Percentiles rank a stretch among this genome's conserved stretches.
Evolutionary conservation across 345 rosid genomes (phyloP).

Genomic region (Pistacia vera): DNA sequence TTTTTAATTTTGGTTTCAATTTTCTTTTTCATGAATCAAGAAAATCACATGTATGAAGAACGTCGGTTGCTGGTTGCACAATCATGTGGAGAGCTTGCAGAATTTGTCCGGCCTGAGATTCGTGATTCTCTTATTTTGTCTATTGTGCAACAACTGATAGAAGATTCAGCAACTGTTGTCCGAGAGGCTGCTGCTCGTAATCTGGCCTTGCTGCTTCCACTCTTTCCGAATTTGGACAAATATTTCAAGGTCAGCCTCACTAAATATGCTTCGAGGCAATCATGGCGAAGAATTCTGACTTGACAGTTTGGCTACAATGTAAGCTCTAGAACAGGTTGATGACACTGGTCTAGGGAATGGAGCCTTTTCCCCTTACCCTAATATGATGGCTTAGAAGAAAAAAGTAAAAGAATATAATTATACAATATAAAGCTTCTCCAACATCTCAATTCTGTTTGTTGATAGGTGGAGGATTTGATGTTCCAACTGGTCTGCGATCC

Average conservation of each 20-base stretch:
- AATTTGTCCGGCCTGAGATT: slow-evolving; percentile 88
- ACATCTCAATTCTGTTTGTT: slow-evolving; percentile 36
- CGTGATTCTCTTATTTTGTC: slow-evolving; percentile 97
- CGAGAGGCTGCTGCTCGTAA: slow-evolving; percentile 96
- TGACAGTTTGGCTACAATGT: slow-evolving; percentile 72
- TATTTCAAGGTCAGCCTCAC: slow-evolving; percentile 99
- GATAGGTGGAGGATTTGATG: slow-evolving; percentile 96
- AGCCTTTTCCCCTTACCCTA: slow-evolving; percentile 44
- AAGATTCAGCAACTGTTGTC: slow-evolving; percentile 93
- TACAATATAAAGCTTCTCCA: slow-evolving; percentile 24
- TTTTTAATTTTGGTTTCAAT: slow-evolving; percentile 16
- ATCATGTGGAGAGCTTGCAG: slow-evolving; percentile 98
- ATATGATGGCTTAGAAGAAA: slow-evolving; percentile 39
- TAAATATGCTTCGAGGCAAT: slow-evolving; percentile 72
- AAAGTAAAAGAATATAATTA: neutral
- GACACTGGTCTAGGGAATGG: slow-evolving; percentile 56
- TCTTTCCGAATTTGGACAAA: slow-evolving; percentile 89
- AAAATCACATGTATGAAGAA: slow-evolving; percentile 95
- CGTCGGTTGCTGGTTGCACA: slow-evolving; percentile 98
- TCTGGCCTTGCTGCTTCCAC: slow-evolving; percentile 92
- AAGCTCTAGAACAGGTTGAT: slow-evolving; percentile 78
- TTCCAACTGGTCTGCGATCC: slow-evolving; percentile 92
- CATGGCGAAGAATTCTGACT: slow-evolving; percentile 79
- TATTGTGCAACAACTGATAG: slow-evolving; percentile 85
- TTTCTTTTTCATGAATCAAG: slow-evolving; percentile 46